Percentiles rank a stretch among this genome's conserved stretches.
These are phyloP conservation scores for Berkeleyomyces basicola DNA, from an alignment of 2,329 filamentous ascomycete species.

Conservation along the genomic window DNA sequence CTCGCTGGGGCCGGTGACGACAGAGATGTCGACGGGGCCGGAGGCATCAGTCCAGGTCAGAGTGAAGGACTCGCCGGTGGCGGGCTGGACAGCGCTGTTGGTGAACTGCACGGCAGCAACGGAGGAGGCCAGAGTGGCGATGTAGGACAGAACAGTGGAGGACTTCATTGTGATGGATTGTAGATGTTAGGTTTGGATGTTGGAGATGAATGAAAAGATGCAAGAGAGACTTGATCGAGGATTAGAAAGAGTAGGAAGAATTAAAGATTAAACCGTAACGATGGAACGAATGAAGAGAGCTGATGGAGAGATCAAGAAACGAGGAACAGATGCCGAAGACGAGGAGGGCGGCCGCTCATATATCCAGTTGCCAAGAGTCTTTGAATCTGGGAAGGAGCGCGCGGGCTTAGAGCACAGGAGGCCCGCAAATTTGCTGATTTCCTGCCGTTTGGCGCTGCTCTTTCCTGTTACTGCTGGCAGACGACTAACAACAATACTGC, in stretches of 20 bases:
- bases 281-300: not conserved
- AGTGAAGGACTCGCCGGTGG: constrained; percentile 34
- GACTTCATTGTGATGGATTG: constrained; percentile 35
- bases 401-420: not conserved
- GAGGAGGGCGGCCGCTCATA: not conserved
- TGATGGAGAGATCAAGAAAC: not conserved
- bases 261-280: constrained; percentile 1
- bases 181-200: not conserved
- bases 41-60: constrained; percentile 34
- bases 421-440: not conserved
- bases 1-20: constrained; percentile 35
- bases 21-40: constrained; percentile 32
- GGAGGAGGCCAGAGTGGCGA: constrained; percentile 33
- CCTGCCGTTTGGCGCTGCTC: not conserved
- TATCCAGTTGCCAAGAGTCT: not conserved
- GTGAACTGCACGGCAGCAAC: constrained; percentile 25
- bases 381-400: not conserved
- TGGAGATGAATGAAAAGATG: not conserved
- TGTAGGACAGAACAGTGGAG: constrained; percentile 30
- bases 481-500: not conserved
- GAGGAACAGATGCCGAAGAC: not conserved
- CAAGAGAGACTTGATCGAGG: not conserved
- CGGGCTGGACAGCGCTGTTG: constrained; percentile 32
- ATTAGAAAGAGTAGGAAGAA: not conserved
- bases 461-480: not conserved